These are phyloP conservation scores for Candida chilensis DNA, from an alignment of 805 yeast genomes.

Conservation along the genomic window DNA sequence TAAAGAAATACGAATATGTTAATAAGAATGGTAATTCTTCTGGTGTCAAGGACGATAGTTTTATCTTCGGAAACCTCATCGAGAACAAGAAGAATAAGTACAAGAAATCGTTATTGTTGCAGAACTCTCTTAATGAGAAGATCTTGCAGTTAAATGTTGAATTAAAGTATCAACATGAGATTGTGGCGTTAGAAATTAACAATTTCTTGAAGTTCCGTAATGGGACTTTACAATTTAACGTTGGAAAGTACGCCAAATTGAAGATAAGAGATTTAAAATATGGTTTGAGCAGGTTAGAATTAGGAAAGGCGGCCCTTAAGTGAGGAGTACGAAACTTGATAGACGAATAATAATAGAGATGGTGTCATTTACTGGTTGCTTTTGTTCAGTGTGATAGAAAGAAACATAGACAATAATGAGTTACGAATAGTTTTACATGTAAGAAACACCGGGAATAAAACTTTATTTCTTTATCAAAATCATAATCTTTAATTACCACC, in stretches of 20 bases:
- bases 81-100: conserved; percentile 45
- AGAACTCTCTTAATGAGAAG: conserved; percentile 28
- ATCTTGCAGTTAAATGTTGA: conserved; percentile 34
- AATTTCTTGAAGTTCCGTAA: conserved; percentile 45
- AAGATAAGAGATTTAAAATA: conserved; percentile 15
- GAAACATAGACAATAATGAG: conserved; percentile 2
- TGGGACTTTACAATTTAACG: conserved; percentile 22
- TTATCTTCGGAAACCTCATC: conserved; percentile 31
- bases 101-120: conserved; percentile 28
- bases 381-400: no score
- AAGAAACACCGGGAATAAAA: no score
- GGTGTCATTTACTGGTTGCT: no score
- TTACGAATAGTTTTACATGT: no score
- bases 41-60: no score
- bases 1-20: conserved; percentile 19
- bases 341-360: background rate
- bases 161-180: conserved; percentile 48
- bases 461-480: no score
- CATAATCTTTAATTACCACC: conserved; percentile 6
- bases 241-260: conserved; percentile 20
- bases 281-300: conserved; percentile 7
- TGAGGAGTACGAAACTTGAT: conserved; percentile 2
- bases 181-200: conserved; percentile 53
- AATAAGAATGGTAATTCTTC: no score
- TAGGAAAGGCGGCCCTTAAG: conserved; percentile 9